Conservation (phyloP, 208 protist genomes). For the Leishmania mexicana region DNA sequence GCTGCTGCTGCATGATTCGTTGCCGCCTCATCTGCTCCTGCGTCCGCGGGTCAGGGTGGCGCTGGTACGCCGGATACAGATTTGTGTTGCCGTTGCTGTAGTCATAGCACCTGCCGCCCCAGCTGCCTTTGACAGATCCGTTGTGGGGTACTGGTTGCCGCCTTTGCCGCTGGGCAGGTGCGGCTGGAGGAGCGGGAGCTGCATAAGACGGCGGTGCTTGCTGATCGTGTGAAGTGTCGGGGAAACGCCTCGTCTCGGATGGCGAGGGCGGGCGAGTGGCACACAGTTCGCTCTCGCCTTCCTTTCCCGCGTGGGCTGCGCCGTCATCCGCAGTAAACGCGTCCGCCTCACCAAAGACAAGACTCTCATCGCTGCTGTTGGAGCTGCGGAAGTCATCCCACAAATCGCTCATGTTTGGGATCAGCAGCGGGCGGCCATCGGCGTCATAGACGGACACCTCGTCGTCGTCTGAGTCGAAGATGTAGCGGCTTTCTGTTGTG, state of each 20-base stretch:
- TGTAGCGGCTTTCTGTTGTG: not conserved
- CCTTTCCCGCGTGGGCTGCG: not conserved
- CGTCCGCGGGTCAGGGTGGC: not conserved
- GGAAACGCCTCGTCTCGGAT: too few relatives aligned
- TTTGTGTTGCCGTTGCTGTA: not conserved
- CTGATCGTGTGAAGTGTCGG: not conserved
- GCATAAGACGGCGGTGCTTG: not conserved
- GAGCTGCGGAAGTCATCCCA: slow-evolving; percentile 4
- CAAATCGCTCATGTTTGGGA: slow-evolving; percentile 17
- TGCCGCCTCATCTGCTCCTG: not conserved
- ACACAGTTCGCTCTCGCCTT: not conserved
- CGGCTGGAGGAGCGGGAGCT: not conserved
- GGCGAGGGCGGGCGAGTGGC: not conserved
- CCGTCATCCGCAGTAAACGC: not conserved
- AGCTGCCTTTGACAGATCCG: not conserved
- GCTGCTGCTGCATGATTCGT: not conserved
- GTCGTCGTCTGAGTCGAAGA: not conserved
- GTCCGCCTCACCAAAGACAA: not conserved
- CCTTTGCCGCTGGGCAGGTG: not conserved
- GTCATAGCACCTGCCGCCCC: not conserved
- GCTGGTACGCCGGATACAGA: not conserved
- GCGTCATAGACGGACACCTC: slow-evolving; percentile 22
- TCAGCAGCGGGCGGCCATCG: slow-evolving; percentile 2
- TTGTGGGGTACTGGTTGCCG: not conserved
- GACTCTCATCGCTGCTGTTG: not conserved